Evolutionary conservation across 2,329 filamentous ascomycete genomes (phyloP).

Genomic region (Talaromyces islandicus): DNA sequence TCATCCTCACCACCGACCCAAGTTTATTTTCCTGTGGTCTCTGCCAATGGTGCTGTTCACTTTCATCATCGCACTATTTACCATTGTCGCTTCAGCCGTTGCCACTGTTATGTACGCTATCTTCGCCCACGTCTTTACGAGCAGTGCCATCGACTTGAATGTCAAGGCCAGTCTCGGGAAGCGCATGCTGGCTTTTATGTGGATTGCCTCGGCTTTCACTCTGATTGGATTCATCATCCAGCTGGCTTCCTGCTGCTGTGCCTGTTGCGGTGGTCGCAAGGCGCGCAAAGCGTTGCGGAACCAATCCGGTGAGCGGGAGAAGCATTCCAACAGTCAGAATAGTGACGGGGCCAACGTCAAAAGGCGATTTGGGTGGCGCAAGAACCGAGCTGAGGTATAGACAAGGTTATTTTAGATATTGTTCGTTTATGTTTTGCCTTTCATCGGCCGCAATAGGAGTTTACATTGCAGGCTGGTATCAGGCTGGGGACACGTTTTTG

Average conservation of each 20-base stretch:
- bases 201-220: conserved; percentile 65
- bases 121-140: conserved; percentile 69
- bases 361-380: conserved; percentile 7
- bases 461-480: not conserved
- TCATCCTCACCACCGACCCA: conserved; percentile 30
- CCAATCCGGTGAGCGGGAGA: not conserved
- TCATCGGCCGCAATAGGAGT: not conserved
- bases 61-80: conserved; percentile 61
- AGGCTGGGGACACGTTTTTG: not conserved
- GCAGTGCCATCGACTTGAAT: conserved; percentile 64
- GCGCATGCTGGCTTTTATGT: conserved; percentile 84
- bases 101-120: conserved; percentile 80
- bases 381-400: conserved; percentile 1
- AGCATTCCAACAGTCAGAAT: not conserved
- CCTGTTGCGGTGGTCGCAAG: conserved; percentile 37
- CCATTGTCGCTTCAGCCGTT: conserved; percentile 64
- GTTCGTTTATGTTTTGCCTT: not conserved
- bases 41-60: conserved; percentile 63
- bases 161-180: conserved; percentile 64
- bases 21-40: conserved; percentile 44
- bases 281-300: conserved; percentile 28
- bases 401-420: not conserved
- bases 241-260: conserved; percentile 69
- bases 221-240: conserved; percentile 69
- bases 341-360: not conserved